Evolutionary conservation across 768 basidiomycete species (phyloP).

Genomic region (Glaciozyma antarctica): DNA sequence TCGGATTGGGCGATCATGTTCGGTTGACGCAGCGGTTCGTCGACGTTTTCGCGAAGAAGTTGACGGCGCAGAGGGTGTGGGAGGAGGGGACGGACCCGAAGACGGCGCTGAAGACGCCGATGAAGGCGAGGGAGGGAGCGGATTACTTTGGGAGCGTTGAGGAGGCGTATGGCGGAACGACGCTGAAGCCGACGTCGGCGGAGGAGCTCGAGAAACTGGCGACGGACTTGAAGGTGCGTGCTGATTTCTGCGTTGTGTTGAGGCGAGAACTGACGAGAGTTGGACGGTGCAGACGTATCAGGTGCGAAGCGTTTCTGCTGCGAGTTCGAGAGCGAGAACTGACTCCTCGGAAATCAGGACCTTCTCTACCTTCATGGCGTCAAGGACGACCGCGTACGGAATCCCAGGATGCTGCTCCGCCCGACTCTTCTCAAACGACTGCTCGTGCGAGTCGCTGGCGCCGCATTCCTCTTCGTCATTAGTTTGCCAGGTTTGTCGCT

Average conservation of each 20-base stretch:
- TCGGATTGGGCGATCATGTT: conserved; percentile 76
- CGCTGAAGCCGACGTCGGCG: conserved; percentile 11
- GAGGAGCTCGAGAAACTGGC: conserved; percentile 38
- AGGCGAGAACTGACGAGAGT: not conserved
- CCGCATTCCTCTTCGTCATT: conserved; percentile 52
- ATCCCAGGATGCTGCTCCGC: conserved; percentile 47
- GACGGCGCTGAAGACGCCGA: conserved; percentile 16
- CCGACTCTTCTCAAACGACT: conserved; percentile 56
- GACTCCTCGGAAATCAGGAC: conserved; percentile 49
- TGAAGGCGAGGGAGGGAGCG: conserved; percentile 13
- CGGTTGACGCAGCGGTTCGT: conserved; percentile 64
- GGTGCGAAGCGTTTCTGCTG: not conserved
- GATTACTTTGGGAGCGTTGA: conserved; percentile 13
- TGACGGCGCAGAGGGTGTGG: conserved; percentile 1
- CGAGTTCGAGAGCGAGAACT: conserved; percentile 39
- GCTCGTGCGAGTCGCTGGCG: conserved; percentile 56
- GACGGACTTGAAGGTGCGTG: conserved; percentile 53
- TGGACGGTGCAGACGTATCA: not conserved
- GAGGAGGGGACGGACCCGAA: not conserved
- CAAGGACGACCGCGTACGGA: conserved; percentile 75
- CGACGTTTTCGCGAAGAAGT: conserved; percentile 56
- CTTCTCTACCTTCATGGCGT: conserved; percentile 56
- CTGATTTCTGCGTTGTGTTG: not conserved
- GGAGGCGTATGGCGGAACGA: not conserved
- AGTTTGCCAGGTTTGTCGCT: conserved; percentile 47